Conservation (phyloP, 2,329 filamentous ascomycete species). For the Aspergillus bombycis region DNA sequence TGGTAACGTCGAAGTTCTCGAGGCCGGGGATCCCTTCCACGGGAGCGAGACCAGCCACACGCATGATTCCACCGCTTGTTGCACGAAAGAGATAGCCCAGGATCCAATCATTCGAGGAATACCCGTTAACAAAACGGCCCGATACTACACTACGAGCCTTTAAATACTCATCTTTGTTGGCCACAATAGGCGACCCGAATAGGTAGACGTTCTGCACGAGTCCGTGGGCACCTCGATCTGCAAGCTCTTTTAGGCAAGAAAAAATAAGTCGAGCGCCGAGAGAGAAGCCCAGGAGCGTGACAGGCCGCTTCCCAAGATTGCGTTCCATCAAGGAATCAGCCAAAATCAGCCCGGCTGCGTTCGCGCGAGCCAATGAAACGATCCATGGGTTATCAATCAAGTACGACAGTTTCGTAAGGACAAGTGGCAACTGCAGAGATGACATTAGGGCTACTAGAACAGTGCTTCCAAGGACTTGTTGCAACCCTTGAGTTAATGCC, state of each 20-base stretch:
- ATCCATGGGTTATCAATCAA: slow-evolving; percentile 98
- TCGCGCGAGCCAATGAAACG: slow-evolving; percentile 90
- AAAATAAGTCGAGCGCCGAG: slow-evolving; percentile 91
- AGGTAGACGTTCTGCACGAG: slow-evolving; percentile 93
- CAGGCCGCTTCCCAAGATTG: slow-evolving; percentile 85
- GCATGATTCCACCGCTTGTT: slow-evolving; percentile 87
- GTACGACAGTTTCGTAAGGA: slow-evolving; percentile 91
- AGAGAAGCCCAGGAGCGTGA: slow-evolving; percentile 94
- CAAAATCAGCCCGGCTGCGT: slow-evolving; percentile 84
- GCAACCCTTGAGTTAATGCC: slow-evolving; percentile 93
- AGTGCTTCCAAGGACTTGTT: slow-evolving; percentile 91
- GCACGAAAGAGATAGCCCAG: slow-evolving; percentile 92
- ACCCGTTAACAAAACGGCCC: slow-evolving; percentile 94
- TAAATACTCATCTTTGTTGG: slow-evolving; percentile 86
- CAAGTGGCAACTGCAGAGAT: slow-evolving; percentile 85
- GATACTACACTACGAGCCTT: slow-evolving; percentile 80
- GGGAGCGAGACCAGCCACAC: slow-evolving; percentile 79
- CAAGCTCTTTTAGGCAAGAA: slow-evolving; percentile 83
- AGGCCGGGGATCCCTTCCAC: slow-evolving; percentile 77
- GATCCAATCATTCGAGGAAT: slow-evolving; percentile 96
- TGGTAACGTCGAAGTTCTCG: slow-evolving; percentile 87
- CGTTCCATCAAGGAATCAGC: slow-evolving; percentile 92
- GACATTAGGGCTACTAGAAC: slow-evolving; percentile 89
- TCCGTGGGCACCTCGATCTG: slow-evolving; percentile 79
- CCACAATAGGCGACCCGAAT: slow-evolving; percentile 89